Evolutionary conservation across 441 rosid species (phyloP).

Genomic region (Erysimum pusillum): DNA sequence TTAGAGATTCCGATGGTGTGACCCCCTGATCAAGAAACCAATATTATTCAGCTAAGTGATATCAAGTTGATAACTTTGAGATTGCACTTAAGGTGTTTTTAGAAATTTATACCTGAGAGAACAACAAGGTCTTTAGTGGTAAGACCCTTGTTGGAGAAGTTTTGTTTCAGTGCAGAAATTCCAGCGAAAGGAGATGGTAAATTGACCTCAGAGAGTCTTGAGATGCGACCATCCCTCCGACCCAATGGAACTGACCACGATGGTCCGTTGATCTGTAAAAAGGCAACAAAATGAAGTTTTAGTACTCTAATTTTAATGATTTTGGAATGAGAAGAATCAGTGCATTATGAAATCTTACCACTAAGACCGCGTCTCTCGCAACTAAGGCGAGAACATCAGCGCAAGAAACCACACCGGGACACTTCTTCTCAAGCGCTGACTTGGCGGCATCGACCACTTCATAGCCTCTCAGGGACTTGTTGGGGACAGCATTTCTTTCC

Average conservation of each 20-base stretch:
- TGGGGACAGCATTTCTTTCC: constrained; percentile 56
- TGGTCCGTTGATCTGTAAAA: constrained; percentile 64
- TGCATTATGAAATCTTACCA: constrained; percentile 35
- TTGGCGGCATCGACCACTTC: constrained; percentile 54
- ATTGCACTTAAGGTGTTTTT: background rate
- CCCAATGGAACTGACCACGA: constrained; percentile 71
- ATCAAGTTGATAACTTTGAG: background rate
- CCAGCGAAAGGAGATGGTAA: constrained; percentile 56
- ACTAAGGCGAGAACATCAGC: constrained; percentile 62
- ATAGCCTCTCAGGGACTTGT: constrained; percentile 54
- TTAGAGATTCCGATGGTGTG: constrained; percentile 65
- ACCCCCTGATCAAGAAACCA: constrained; percentile 49
- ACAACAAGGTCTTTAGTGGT: constrained; percentile 66
- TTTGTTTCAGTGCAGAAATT: constrained; percentile 45
- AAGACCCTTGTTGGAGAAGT: constrained; percentile 59
- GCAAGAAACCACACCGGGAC: constrained; percentile 63
- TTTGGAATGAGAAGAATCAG: background rate
- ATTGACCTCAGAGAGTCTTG: constrained; percentile 48
- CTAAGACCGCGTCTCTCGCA: constrained; percentile 57
- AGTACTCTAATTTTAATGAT: background rate
- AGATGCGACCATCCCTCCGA: constrained; percentile 75
- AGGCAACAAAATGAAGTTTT: background rate
- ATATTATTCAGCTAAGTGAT: background rate
- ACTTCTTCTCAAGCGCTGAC: constrained; percentile 53
- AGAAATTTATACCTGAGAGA: constrained; percentile 58